Base-by-base conservation (phyloP, 2,329 filamentous ascomycete species). In the Aureobasidium namibiae region DNA sequence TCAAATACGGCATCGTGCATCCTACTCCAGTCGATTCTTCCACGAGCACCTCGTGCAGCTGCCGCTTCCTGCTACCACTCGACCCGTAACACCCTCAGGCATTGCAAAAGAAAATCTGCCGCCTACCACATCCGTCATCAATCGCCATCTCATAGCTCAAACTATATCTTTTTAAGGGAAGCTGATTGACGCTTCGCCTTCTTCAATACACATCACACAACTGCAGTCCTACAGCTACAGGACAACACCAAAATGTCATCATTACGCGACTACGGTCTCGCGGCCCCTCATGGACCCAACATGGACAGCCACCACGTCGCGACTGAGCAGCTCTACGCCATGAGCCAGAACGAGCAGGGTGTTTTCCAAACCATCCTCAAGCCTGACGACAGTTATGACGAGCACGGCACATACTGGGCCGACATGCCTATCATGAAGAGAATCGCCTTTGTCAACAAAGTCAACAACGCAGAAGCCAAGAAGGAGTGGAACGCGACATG, bases 361-460 rank as follows among this genome's bases (percentile, higher is more conserved):
- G 80, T 86, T 66, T 95, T 96, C 77, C 81, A 87, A 67, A 83
- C 87, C 65, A 78, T 96, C 60, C 88, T 95, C 60, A 88, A 89
- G 59, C 92, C 92, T 2, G 89, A 95, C 69, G 92, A 97, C 76
- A 88, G 85, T 63, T 96, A 92, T 76, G 89, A 88, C 59, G 75
- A 81, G 59, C 83, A 92, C 21, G 92, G 92, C 62, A 81, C 84
- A 65, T 97, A 97, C 81, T 97, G 92, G 92, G 92, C 92, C 34
- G 92, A 96, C 70, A 78, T 97, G 67, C 85, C 87, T 21, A 69
- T 90, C 53, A 67, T 73, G 61, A 75, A 92, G 76, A 86, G 89
- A 63, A 71, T 89, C 68, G 78, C 79, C 63, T 97, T 97, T 70
- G 87, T 96, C 69, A 79, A 76, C 71, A 81, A 83, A 61, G 85